phyloP scores from a whole-genome alignment of 164 flowering plant species.

The Vitis rotundifolia region DNA sequence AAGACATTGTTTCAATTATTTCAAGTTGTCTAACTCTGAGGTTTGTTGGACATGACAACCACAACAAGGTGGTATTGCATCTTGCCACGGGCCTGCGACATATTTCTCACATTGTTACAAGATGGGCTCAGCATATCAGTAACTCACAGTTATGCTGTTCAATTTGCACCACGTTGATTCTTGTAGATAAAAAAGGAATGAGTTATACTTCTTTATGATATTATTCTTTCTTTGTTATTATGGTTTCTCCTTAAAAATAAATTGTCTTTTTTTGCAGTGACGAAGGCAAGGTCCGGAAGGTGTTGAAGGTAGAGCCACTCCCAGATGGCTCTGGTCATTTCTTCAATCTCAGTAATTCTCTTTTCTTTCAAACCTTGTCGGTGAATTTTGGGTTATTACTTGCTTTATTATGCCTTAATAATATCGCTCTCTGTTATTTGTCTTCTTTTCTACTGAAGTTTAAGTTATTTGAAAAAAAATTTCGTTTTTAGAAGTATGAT shows the following conservation, averaged over 20 bases:
- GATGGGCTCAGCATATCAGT: not conserved
- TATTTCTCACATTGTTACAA: not conserved
- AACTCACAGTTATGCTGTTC: not conserved
- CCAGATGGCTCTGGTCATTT: conserved; percentile 96
- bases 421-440: not conserved
- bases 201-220: not conserved
- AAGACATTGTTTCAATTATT: no score
- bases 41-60: no score
- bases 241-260: not conserved
- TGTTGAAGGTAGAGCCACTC: conserved; percentile 92
- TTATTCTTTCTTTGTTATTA: not conserved
- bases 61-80: not conserved
- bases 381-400: not conserved
- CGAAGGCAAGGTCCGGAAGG: conserved; percentile 88
- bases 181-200: not conserved
- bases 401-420: not conserved
- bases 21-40: no score
- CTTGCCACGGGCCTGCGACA: not conserved
- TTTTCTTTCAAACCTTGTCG: conserved; percentile 9
- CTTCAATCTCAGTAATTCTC: conserved; percentile 81
- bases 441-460: no score
- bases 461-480: no score
- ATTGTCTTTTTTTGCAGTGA: conserved; percentile 58
- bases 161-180: not conserved
- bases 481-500: no score